Evolutionary conservation across 768 basidiomycete species (phyloP).

Genomic region (Nidularia sp.): DNA sequence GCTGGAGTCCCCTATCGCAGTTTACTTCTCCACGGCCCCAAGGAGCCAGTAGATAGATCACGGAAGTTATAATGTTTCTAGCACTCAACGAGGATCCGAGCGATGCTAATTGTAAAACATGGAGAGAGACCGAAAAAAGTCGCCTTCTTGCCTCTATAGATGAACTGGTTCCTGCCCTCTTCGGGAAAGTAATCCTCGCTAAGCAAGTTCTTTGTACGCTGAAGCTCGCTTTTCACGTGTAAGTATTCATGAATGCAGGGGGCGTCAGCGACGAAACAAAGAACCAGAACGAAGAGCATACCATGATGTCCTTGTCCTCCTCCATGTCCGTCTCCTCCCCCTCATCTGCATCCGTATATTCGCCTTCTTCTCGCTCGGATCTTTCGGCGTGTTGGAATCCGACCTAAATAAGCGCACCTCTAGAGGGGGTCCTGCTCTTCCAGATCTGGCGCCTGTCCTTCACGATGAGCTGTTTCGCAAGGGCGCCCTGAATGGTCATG

Average conservation of each 20-base stretch:
- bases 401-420: conserved; percentile 27
- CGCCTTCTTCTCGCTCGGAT: background rate
- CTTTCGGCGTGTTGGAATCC: background rate
- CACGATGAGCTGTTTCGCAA: conserved; percentile 61
- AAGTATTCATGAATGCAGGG: conserved; percentile 13
- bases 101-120: background rate
- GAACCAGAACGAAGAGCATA: conserved; percentile 10
- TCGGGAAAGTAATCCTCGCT: conserved; percentile 85
- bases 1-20: conserved; percentile 36
- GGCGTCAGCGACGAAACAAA: conserved; percentile 1
- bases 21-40: conserved; percentile 58
- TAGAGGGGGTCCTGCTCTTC: conserved; percentile 22
- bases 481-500: conserved; percentile 66
- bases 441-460: conserved; percentile 24
- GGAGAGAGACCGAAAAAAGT: background rate
- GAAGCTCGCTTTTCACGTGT: conserved; percentile 56
- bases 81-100: conserved; percentile 68
- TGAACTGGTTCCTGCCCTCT: conserved; percentile 88
- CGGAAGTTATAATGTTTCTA: conserved; percentile 89
- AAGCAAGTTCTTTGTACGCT: conserved; percentile 65
- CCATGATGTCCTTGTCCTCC: conserved; percentile 8
- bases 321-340: background rate
- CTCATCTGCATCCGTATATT: conserved; percentile 3
- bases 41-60: conserved; percentile 73
- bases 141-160: conserved; percentile 91